Percentiles rank a stretch among this genome's conserved stretches.
Evolutionary conservation across 257 asterid genomes (phyloP).

Genomic region (Sherardia arvensis): DNA sequence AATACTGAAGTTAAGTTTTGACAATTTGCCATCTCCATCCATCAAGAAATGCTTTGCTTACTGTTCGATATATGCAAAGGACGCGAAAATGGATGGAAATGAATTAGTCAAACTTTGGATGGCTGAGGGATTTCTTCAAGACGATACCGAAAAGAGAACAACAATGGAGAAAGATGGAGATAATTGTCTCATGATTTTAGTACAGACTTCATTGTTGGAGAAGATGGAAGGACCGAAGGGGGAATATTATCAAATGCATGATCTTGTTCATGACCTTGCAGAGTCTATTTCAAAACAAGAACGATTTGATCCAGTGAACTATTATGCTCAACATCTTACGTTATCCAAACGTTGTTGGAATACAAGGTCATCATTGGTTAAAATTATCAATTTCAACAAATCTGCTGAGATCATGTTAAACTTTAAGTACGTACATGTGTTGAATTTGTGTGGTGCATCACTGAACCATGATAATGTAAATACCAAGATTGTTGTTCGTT

Average conservation of each 20-base stretch:
- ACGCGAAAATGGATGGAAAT: not conserved
- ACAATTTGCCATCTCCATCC: slow-evolving; percentile 16
- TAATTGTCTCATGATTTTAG: slow-evolving; percentile 10
- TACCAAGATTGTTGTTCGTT: no score
- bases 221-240: not conserved
- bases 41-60: slow-evolving; percentile 29
- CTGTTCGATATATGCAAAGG: slow-evolving; percentile 18
- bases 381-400: not conserved
- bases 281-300: slow-evolving; percentile 5
- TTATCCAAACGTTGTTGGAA: no score
- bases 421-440: not conserved
- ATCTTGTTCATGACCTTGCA: slow-evolving; percentile 32
- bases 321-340: not conserved
- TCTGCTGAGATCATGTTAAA: not conserved
- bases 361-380: no score
- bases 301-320: not conserved
- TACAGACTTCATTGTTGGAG: slow-evolving; percentile 21
- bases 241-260: slow-evolving; percentile 13
- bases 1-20: slow-evolving; percentile 23
- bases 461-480: not conserved
- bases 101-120: slow-evolving; percentile 19
- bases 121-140: slow-evolving; percentile 28
- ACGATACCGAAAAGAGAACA: not conserved
- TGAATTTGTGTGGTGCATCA: not conserved
- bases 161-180: slow-evolving; percentile 7